Conservation (phyloP, 495 filamentous ascomycete species). For the Daldinia vernicosa region DNA sequence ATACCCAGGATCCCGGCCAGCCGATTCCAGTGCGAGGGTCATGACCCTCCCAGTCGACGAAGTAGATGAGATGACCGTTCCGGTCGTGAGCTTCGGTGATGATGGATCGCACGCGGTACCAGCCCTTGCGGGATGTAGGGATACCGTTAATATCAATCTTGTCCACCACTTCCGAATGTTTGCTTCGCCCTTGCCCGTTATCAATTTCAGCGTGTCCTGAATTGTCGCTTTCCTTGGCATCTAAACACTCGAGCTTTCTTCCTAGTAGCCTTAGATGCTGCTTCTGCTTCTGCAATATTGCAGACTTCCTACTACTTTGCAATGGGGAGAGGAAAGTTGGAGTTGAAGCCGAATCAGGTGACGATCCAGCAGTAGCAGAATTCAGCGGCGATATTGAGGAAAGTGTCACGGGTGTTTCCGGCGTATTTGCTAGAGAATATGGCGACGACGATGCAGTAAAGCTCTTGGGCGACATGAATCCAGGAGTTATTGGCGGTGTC, state of each 20-base stretch:
- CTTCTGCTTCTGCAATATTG: background rate
- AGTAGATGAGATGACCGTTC: conserved; percentile 18
- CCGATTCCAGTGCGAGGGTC: conserved; percentile 30
- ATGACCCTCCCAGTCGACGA: conserved; percentile 42
- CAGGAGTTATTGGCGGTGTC: background rate
- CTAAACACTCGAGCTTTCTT: background rate
- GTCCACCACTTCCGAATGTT: background rate
- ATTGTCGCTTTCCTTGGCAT: background rate
- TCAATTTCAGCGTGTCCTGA: too few species aligned
- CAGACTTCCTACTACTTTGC: background rate
- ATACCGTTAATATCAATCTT: conserved; percentile 7
- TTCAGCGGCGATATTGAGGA: background rate
- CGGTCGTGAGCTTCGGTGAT: conserved; percentile 21
- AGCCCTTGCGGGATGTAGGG: conserved; percentile 20
- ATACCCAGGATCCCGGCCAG: conserved; percentile 43
- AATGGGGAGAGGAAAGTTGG: background rate
- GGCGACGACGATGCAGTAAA: background rate
- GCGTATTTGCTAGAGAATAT: background rate
- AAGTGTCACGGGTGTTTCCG: too few species aligned
- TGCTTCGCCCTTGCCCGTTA: background rate
- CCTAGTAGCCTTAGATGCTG: background rate
- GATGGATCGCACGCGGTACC: conserved; percentile 35
- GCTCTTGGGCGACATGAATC: background rate
- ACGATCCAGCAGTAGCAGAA: background rate
- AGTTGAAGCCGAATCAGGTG: background rate